phyloP scores from a whole-genome alignment of 1,284 basidiomycete species.

The Ceratobasidium sp. region DNA sequence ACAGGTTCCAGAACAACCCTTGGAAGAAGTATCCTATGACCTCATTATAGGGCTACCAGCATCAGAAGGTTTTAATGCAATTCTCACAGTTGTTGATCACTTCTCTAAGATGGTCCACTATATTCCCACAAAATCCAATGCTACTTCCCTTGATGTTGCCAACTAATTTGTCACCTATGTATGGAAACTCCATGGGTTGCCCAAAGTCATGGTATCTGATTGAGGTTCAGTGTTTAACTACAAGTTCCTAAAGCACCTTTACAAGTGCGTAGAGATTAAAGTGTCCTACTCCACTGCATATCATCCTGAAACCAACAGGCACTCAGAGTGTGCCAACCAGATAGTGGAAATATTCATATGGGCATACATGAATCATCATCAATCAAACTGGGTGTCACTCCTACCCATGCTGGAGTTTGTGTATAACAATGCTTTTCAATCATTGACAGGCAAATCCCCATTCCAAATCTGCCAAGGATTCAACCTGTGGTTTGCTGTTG shows the following conservation, averaged over 20 bases:
- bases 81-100: slow-evolving; percentile 49
- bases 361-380: slow-evolving; percentile 38
- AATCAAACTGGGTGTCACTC: slow-evolving; percentile 42
- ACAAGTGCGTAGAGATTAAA: slow-evolving; percentile 29
- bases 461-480: slow-evolving; percentile 45
- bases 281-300: slow-evolving; percentile 43
- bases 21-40: slow-evolving; percentile 51
- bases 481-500: slow-evolving; percentile 40
- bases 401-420: slow-evolving; percentile 43
- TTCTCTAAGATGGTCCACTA: slow-evolving; percentile 46
- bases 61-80: slow-evolving; percentile 46
- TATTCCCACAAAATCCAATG: neutral
- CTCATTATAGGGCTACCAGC: slow-evolving; percentile 48
- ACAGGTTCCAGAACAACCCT: slow-evolving; percentile 46
- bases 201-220: slow-evolving; percentile 3
- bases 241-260: slow-evolving; percentile 34
- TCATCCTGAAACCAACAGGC: slow-evolving; percentile 44
- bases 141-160: neutral
- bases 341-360: slow-evolving; percentile 44
- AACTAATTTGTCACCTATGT: neutral
- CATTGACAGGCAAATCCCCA: slow-evolving; percentile 42
- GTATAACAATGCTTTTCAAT: slow-evolving; percentile 37
- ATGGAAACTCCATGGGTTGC: slow-evolving; percentile 11
- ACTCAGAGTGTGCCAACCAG: slow-evolving; percentile 48
- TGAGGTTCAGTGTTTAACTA: neutral